Conservation (phyloP, 257 asterid species). For the Petrea volubilis region DNA sequence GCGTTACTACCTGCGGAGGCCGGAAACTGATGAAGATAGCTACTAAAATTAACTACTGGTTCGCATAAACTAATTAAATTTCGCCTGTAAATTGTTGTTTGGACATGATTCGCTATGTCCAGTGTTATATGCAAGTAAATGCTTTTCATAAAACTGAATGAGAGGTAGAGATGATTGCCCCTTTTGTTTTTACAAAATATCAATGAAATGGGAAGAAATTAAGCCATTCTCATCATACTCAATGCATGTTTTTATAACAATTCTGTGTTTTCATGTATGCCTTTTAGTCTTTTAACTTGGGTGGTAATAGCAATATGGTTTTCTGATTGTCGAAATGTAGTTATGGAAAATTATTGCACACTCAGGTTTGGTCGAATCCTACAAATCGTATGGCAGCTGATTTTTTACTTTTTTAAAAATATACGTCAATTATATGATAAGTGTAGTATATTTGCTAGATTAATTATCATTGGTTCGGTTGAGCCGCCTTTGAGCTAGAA, state of each 20-base stretch:
- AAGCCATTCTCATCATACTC: not conserved
- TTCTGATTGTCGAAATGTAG: too few relatives aligned
- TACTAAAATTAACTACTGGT: conserved; percentile 43
- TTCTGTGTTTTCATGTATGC: not conserved
- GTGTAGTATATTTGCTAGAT: too few relatives aligned
- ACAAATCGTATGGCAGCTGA: too few relatives aligned
- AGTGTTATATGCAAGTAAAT: too few relatives aligned
- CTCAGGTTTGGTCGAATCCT: too few relatives aligned
- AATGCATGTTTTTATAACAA: not conserved
- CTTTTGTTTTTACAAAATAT: not conserved
- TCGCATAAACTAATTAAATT: not conserved
- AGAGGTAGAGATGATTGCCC: conserved; percentile 2
- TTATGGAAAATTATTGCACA: too few relatives aligned
- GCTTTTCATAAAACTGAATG: conserved; percentile 9
- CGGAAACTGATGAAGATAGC: conserved; percentile 88
- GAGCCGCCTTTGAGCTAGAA: too few relatives aligned
- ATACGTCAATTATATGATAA: too few relatives aligned
- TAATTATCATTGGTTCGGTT: too few relatives aligned
- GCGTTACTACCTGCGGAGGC: conserved; percentile 89
- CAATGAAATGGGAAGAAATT: conserved; percentile 11
- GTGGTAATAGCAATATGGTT: too few relatives aligned
- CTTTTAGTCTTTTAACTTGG: not conserved
- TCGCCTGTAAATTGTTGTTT: conserved; percentile 12
- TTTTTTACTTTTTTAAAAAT: too few relatives aligned
- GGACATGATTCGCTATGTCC: conserved; percentile 18